Percentiles rank a stretch among this genome's conserved stretches.
Evolutionary conservation across 2,329 filamentous ascomycete genomes (phyloP).

Genomic region (Nannizziopsis barbatae): DNA sequence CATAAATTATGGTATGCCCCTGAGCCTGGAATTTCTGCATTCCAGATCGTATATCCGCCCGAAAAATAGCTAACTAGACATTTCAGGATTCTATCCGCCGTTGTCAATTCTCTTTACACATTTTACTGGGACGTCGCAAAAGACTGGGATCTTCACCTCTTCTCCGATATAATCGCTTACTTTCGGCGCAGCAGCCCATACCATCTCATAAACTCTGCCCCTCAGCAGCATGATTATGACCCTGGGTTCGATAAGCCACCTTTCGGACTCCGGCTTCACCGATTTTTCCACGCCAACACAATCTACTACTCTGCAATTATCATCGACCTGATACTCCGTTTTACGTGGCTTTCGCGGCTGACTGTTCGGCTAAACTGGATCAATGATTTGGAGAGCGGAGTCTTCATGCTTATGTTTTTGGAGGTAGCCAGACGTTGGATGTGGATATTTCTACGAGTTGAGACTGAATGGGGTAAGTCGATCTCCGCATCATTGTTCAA

Average conservation of each 20-base stretch:
- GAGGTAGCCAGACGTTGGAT: constrained; percentile 86
- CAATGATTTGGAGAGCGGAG: constrained; percentile 73
- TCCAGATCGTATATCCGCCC: background rate
- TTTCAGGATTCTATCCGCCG: constrained; percentile 57
- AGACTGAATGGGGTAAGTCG: constrained; percentile 73
- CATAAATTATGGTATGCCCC: constrained; percentile 44
- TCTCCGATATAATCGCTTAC: constrained; percentile 50
- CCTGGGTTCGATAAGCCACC: constrained; percentile 40
- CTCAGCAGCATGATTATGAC: background rate
- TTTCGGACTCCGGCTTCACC: constrained; percentile 63
- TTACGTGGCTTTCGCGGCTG: constrained; percentile 84
- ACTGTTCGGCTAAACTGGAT: constrained; percentile 71
- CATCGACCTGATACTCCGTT: constrained; percentile 70
- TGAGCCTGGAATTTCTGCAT: background rate
- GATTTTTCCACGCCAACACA: constrained; percentile 58
- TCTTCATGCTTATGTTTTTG: constrained; percentile 76
- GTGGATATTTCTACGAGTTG: constrained; percentile 92
- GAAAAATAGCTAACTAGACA: background rate
- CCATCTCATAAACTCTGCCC: background rate
- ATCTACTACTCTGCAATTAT: constrained; percentile 75
- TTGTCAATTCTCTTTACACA: constrained; percentile 82
- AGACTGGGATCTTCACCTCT: constrained; percentile 89
- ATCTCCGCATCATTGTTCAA: constrained; percentile 2
- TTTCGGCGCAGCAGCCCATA: constrained; percentile 21
- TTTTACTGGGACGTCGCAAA: constrained; percentile 97